These are phyloP conservation scores for Penicillium sp. DNA, from an alignment of 2,329 filamentous ascomycete species.

Conservation along the genomic window DNA sequence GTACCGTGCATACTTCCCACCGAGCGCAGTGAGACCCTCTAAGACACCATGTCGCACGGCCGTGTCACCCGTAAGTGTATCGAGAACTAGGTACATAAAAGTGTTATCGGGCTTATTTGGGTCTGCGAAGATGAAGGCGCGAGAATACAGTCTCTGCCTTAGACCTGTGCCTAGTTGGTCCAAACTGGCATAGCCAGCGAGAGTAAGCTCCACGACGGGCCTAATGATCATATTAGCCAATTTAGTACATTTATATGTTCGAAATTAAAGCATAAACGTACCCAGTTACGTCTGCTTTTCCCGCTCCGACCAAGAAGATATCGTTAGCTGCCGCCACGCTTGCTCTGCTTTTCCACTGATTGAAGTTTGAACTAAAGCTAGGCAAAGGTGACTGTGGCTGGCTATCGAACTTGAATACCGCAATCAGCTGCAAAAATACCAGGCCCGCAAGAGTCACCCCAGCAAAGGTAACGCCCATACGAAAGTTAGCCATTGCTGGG, in stretches of 20 bases:
- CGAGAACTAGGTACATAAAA: conserved; percentile 83
- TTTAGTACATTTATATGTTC: background rate
- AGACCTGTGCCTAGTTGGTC: conserved; percentile 78
- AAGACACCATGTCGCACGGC: conserved; percentile 85
- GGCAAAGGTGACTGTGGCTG: conserved; percentile 15
- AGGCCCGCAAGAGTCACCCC: conserved; percentile 29
- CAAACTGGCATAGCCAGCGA: conserved; percentile 90
- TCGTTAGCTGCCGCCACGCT: conserved; percentile 32
- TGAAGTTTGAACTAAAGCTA: conserved; percentile 18
- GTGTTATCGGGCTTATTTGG: conserved; percentile 64
- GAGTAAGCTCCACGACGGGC: conserved; percentile 83
- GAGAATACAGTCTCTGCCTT: conserved; percentile 81
- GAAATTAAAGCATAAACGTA: conserved; percentile 30
- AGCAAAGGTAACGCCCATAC: conserved; percentile 25
- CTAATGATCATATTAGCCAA: conserved; percentile 38
- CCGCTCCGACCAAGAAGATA: conserved; percentile 64
- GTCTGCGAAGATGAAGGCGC: conserved; percentile 82
- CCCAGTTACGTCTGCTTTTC: conserved; percentile 72
- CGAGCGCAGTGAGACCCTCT: conserved; percentile 66
- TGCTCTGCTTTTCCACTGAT: conserved; percentile 27
- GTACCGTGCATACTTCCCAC: conserved; percentile 71
- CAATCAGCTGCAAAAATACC: conserved; percentile 34
- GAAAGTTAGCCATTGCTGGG: conserved; percentile 31
- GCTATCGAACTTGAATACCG: conserved; percentile 19
- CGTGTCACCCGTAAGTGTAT: conserved; percentile 84